Evolutionary conservation across 768 basidiomycete species (phyloP), one percentile per base, ranked within the genome.

Genomic region (Porpolomopsis calyptriformis): DNA sequence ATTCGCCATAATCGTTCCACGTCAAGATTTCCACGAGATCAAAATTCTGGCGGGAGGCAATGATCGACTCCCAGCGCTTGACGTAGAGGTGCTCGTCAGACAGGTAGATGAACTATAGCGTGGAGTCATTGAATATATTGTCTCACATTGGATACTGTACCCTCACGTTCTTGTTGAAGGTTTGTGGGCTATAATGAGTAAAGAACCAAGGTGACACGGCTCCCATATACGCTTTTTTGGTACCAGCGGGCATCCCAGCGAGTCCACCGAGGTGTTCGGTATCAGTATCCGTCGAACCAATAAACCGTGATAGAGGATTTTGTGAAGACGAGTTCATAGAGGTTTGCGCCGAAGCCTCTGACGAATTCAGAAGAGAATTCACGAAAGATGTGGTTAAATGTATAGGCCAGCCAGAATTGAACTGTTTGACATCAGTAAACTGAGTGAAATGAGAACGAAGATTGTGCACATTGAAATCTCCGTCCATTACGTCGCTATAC

Each of bases 321-420:
- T 11, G 29, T 31, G 25, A 5, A 8, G 40, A n/a, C n/a, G n/a
- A n/a, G n/a, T n/a, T 23, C 11, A 2, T 36, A 5, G 16, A 23
- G 6, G 22, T 26, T 24, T 9, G 22, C 10, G 7, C n/a, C 4
- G 19, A 6, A 3, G 16, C 48, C 12, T 49, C 47, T 33, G 43
- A 50, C 43, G 52, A 56, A 45, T 57, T 43, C 44, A 64, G 26
- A 43, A 62, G 55, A n/a, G 60, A 52, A 31, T 64, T 53, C 7
- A 66, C 68, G 44, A 67, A 69, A 22, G 60, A 56, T 7, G 65
- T 60, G 3, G 70, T 80, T 9, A 84, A 60, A 60, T 80, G 60
- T 49, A 71, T 71, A 2, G 88, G 85, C 88, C 88, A 91, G 29
- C 70, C 88, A 22, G 74, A 73, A 58, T 91, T 85, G 82, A 82